Base-by-base conservation (phyloP, 352 stramenopile species). In the Thalassiosira sp. region DNA sequence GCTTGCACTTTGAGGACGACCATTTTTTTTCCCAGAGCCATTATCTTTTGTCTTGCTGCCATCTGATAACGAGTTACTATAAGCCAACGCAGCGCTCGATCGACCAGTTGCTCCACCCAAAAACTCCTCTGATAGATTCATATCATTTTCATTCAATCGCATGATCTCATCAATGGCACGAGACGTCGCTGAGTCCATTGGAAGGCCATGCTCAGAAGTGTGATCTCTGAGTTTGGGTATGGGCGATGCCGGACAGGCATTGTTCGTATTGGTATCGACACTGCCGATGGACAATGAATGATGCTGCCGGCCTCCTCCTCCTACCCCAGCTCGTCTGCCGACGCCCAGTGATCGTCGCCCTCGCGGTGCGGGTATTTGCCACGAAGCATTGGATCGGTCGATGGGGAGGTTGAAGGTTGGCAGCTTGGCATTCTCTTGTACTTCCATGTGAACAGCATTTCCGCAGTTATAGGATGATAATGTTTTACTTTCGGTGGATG, bases 391-490 rank as follows among this genome's bases (percentile, higher is more conserved):
- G 2, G 73, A 80, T 64, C 86, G 52, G 71, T 92, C 79, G 10
- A 92, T 69, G 0, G 71, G 31, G 3, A 80, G 37, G 46, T 88
- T 86, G 25, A 89, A 89, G 0, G 81, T 89, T 22, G 86, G 77
- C 0, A 92, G 66, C 31, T 84, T 88, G 3, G 84, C 79, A 76
- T 92, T 92, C 45, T 90, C 80, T 65, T 92, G 87, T 1, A 90
- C 57, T 42, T 90, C 79, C 82, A 92, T 92, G 20, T 92, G 86
- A 0, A 92, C 86, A 16, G 83, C 76, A 67, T 91, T 89, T 22
- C 45, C 48, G n/a, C 16, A 52, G 27, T 42, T 3, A 45, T 62
- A 28, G 25, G 53, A 24, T 48, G 33, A 42, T 59, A 25, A 2
- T 27, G 40, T 13, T 46, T n/a, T 46, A 13, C 2, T n/a, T 3